phyloP scores from a whole-genome alignment of 2,329 filamentous ascomycete genomes.

The Didymella pinodella region DNA sequence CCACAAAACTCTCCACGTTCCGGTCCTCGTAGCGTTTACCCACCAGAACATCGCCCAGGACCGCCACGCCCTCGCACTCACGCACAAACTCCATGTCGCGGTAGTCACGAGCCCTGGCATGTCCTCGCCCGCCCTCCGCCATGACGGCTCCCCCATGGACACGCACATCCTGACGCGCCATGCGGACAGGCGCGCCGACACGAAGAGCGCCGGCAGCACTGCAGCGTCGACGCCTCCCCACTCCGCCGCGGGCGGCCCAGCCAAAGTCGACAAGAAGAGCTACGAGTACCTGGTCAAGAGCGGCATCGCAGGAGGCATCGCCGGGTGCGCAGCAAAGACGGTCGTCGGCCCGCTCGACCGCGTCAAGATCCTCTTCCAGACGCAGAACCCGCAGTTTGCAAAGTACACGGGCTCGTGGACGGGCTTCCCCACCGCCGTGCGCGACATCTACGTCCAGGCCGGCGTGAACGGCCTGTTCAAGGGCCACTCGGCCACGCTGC shows the following conservation, averaged over 20 bases:
- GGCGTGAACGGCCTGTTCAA: slow-evolving; percentile 83
- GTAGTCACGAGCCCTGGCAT: slow-evolving; percentile 43
- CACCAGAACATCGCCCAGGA: background rate
- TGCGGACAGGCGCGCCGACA: slow-evolving; percentile 35
- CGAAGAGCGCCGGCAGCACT: slow-evolving; percentile 16
- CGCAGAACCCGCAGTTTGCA: slow-evolving; percentile 89
- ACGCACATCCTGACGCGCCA: slow-evolving; percentile 43
- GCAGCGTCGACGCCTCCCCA: background rate
- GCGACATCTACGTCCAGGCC: slow-evolving; percentile 79
- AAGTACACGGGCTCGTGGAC: slow-evolving; percentile 92
- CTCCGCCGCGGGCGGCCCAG: slow-evolving; percentile 31
- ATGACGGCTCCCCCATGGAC: slow-evolving; percentile 48
- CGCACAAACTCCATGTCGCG: slow-evolving; percentile 30
- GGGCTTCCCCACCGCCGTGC: slow-evolving; percentile 82
- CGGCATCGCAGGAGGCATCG: slow-evolving; percentile 85
- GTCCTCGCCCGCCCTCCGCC: slow-evolving; percentile 48
- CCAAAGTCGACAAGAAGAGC: slow-evolving; percentile 72
- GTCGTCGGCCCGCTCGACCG: slow-evolving; percentile 94
- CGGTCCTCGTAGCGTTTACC: background rate
- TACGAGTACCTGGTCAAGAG: slow-evolving; percentile 85
- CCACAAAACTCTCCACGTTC: slow-evolving; percentile 17
- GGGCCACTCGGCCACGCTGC: slow-evolving; percentile 90
- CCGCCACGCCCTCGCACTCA: background rate
- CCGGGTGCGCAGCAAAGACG: slow-evolving; percentile 94
- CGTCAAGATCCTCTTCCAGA: slow-evolving; percentile 98